These are phyloP conservation scores for Plasmopara viticola DNA, from an alignment of 352 stramenopile genomes.

Conservation along the genomic window DNA sequence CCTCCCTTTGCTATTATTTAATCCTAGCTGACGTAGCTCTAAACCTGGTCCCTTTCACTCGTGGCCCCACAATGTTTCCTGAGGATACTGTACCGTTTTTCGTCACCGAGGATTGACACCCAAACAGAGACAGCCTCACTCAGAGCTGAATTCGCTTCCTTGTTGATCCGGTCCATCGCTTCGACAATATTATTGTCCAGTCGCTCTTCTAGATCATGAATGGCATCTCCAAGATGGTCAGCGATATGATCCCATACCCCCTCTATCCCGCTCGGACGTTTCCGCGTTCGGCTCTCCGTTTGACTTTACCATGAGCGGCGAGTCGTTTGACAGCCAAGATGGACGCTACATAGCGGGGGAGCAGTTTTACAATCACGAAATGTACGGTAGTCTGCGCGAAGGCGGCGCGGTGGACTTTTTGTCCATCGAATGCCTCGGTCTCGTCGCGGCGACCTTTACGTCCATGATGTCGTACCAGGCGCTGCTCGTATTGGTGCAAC, in stretches of 20 bases:
- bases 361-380: conserved; percentile 70
- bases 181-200: neutral
- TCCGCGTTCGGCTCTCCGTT: conserved; percentile 33
- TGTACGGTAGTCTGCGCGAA: conserved; percentile 61
- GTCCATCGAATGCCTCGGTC: conserved; percentile 55
- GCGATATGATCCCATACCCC: conserved; percentile 27
- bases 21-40: too few relatives aligned
- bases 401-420: conserved; percentile 48
- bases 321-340: conserved; percentile 30
- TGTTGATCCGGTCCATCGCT: neutral
- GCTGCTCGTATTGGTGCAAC: conserved; percentile 41
- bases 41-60: too few relatives aligned
- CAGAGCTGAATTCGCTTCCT: too few relatives aligned
- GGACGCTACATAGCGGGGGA: conserved; percentile 55
- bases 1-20: too few relatives aligned
- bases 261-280: conserved; percentile 27
- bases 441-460: conserved; percentile 57
- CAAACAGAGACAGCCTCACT: too few relatives aligned
- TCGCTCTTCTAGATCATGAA: conserved; percentile 8
- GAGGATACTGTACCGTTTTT: too few relatives aligned
- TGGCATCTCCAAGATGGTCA: conserved; percentile 26
- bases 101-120: too few relatives aligned
- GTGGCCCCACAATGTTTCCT: too few relatives aligned
- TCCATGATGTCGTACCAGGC: conserved; percentile 65
- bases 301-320: conserved; percentile 25